Percentiles rank a stretch among this genome's conserved stretches.
Evolutionary conservation across 208 protist genomes (phyloP).

Genomic region (Acanthamoeba rhysodes): DNA sequence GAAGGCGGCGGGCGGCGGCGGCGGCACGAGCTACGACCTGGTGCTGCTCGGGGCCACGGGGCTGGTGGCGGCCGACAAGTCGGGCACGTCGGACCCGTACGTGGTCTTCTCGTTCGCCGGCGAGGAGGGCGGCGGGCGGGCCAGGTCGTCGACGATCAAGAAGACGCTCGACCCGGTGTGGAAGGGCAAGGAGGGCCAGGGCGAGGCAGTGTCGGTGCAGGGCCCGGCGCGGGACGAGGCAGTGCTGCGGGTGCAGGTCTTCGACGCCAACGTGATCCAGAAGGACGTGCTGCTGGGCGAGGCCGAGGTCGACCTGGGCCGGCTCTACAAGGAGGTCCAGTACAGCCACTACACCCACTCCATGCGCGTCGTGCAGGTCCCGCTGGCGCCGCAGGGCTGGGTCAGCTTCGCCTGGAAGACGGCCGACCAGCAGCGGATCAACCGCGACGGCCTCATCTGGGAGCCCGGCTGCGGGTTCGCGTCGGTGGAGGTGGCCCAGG

Average conservation of each 20-base stretch:
- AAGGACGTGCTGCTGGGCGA: not conserved
- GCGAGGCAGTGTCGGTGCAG: not conserved
- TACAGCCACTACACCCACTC: not conserved
- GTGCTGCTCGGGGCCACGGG: not conserved
- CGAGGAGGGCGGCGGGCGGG: not conserved
- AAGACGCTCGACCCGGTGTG: not conserved
- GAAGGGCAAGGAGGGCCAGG: not conserved
- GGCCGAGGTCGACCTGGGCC: not conserved
- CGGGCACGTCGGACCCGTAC: not conserved
- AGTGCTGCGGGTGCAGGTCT: not conserved
- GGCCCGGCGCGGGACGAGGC: not conserved
- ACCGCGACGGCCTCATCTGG: not conserved
- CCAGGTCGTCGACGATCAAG: not conserved
- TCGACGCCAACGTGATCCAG: conserved; percentile 12
- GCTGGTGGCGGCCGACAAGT: not conserved
- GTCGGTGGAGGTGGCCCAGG: not conserved
- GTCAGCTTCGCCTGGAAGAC: not conserved
- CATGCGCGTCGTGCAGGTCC: not conserved
- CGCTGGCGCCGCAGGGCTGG: conserved; percentile 3
- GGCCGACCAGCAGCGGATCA: not conserved
- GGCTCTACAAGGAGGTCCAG: not conserved
- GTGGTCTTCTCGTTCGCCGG: not conserved
- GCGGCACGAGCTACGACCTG: not conserved
- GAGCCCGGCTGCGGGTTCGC: not conserved
- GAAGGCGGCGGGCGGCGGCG: not conserved